phyloP scores from a whole-genome alignment of 306 rosid genomes.

The Rubus parviflorus region DNA sequence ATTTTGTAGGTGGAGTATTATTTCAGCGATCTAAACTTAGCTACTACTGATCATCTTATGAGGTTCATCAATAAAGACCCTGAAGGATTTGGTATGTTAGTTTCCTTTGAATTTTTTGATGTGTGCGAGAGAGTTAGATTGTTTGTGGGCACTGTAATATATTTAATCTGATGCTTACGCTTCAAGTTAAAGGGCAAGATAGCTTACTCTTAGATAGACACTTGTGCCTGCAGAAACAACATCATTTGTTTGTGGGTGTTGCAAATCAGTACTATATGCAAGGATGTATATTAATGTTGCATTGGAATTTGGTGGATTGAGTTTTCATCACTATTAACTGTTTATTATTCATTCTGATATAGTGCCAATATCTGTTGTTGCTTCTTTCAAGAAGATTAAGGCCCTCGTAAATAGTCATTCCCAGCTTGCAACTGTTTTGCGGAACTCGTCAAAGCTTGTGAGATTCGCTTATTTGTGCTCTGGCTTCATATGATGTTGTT shows the following conservation, averaged over 20 bases:
- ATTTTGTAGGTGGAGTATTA: conserved; percentile 92
- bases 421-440: conserved; percentile 83
- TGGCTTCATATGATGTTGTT: conserved; percentile 16
- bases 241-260: not conserved
- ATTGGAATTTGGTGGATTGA: not conserved
- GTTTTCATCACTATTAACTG: conserved; percentile 10
- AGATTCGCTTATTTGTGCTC: conserved; percentile 31
- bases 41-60: conserved; percentile 97
- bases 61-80: conserved; percentile 93
- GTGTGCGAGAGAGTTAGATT: not conserved
- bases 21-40: conserved; percentile 93
- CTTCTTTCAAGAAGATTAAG: conserved; percentile 98
- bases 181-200: not conserved
- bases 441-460: conserved; percentile 89
- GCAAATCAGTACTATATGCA: conserved; percentile 13
- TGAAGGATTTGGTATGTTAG: conserved; percentile 79
- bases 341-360: conserved; percentile 30
- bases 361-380: conserved; percentile 96
- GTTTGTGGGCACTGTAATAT: not conserved
- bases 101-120: not conserved
- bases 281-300: conserved; percentile 18
- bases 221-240: not conserved
- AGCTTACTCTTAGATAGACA: not conserved
- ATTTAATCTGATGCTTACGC: not conserved
- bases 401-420: conserved; percentile 67